Percentiles rank a stretch among this genome's conserved stretches.
Conservation (phyloP, 140 eudicot genomes). For the Cichorium intybus region DNA sequence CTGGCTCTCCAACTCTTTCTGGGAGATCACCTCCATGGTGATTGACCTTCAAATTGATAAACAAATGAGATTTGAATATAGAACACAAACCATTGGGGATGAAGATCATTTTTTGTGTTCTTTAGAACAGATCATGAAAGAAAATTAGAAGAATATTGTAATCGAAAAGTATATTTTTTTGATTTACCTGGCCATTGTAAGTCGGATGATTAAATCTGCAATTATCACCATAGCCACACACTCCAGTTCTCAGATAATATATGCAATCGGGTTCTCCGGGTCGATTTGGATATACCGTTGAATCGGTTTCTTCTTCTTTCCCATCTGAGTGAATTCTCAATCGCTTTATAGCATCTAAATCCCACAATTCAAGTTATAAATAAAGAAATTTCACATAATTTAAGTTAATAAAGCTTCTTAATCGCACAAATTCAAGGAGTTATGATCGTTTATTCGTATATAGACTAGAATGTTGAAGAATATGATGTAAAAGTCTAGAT, state of each 20-base stretch:
- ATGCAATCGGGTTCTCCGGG: slow-evolving; percentile 75
- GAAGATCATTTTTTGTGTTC: neutral
- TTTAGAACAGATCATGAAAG: neutral
- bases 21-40: slow-evolving; percentile 45
- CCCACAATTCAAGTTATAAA: neutral
- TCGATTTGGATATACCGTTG: slow-evolving; percentile 46
- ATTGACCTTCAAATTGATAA: slow-evolving; percentile 28
- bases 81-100: neutral
- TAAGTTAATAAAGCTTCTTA: neutral
- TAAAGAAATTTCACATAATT: neutral
- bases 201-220: slow-evolving; percentile 72
- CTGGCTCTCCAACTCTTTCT: slow-evolving; percentile 71
- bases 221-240: slow-evolving; percentile 59
- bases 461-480: neutral
- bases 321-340: slow-evolving; percentile 33
- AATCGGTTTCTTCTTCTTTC: slow-evolving; percentile 28
- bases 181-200: slow-evolving; percentile 34
- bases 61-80: neutral
- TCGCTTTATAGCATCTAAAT: slow-evolving; percentile 38
- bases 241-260: slow-evolving; percentile 56
- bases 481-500: neutral
- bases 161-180: neutral
- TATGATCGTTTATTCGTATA: neutral
- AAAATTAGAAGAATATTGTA: neutral
- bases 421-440: neutral